Base-by-base conservation (phyloP, 352 stramenopile species). In the Plasmopara viticola region DNA sequence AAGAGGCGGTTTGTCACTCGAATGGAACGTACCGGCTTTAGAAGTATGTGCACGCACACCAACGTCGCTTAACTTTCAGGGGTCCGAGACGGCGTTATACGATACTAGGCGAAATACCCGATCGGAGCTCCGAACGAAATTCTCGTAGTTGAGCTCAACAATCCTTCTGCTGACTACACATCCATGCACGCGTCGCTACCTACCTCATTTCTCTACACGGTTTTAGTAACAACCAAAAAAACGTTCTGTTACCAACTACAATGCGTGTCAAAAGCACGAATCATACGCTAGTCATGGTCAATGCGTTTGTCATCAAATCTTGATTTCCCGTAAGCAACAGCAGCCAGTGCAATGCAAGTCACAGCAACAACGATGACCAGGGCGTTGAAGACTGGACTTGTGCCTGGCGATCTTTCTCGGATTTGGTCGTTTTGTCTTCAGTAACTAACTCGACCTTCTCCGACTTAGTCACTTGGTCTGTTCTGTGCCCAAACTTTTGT, bases 31-130 rank as follows among this genome's bases (percentile, higher is more conserved):
- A 62, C 52, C 56, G 58, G 2, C 43, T 31, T 37, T 56, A 2
- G 51, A 29, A 76, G 69, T 56, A 68, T 83, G 44, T 86, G 74
- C 39, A 50, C 66, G 37, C 68, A 82, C 55, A 71, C 53, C 67
- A 86, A 72, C 15, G 84, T 86, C 42, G 62, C 64, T n/a, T 61
- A 82, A 47, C 65, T 84, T 57, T 51, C 57, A 9, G 58, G 66
- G 4, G 53, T 78, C 18, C 58, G 66, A 13, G 55, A 70, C 17
- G 45, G 59, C 18, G 68, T 63, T 10, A 59, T 80, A 47, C 68
- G 68, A 28, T 86, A 81, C 46, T 86, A 86, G 62, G 68, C 68
- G 5, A 68, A 72, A 0, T 86, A 83, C 43, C 70, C 74, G 0
- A 67, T 86, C 35, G 51, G 53, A 33, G 68, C 67, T 0, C 65